Evolutionary conservation across 768 basidiomycete genomes (phyloP).

Genomic region (Xerocomellus dryophilus): DNA sequence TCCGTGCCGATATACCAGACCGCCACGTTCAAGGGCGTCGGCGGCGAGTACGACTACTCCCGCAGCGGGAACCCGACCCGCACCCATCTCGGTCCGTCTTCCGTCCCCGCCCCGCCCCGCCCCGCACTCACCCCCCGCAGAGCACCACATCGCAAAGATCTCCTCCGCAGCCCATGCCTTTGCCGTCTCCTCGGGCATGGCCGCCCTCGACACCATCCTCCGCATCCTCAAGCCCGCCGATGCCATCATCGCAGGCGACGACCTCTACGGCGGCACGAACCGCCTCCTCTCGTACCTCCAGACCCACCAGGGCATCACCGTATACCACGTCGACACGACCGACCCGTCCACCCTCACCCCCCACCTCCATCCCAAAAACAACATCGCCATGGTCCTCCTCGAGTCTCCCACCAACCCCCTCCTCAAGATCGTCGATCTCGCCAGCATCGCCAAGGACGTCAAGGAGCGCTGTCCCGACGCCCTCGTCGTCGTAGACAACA

Average conservation of each 20-base stretch:
- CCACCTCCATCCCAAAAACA: slow-evolving; percentile 57
- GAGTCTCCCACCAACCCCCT: slow-evolving; percentile 98
- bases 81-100: slow-evolving; percentile 78
- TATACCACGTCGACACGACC: slow-evolving; percentile 94
- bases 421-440: slow-evolving; percentile 90
- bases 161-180: slow-evolving; percentile 90
- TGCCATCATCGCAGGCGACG: slow-evolving; percentile 94
- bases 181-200: slow-evolving; percentile 96
- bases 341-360: slow-evolving; percentile 59
- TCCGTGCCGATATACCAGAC: slow-evolving; percentile 98
- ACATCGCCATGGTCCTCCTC: slow-evolving; percentile 92
- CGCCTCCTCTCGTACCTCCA: slow-evolving; percentile 88
- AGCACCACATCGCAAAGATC: slow-evolving; percentile 96
- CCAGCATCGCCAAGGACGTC: slow-evolving; percentile 76
- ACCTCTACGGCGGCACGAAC: slow-evolving; percentile 97
- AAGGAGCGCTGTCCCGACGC: slow-evolving; percentile 81
- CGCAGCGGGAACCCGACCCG: slow-evolving; percentile 96
- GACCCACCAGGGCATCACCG: slow-evolving; percentile 81
- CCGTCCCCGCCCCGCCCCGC: not conserved
- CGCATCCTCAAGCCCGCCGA: slow-evolving; percentile 94
- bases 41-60: slow-evolving; percentile 88
- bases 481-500: slow-evolving; percentile 90
- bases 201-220: slow-evolving; percentile 92
- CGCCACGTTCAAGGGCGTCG: slow-evolving; percentile 94
- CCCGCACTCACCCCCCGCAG: slow-evolving; percentile 40